Evolutionary conservation across 345 rosid species (phyloP), one percentile per base, ranked within the genome.

Genomic region (Isatis tinctoria): DNA sequence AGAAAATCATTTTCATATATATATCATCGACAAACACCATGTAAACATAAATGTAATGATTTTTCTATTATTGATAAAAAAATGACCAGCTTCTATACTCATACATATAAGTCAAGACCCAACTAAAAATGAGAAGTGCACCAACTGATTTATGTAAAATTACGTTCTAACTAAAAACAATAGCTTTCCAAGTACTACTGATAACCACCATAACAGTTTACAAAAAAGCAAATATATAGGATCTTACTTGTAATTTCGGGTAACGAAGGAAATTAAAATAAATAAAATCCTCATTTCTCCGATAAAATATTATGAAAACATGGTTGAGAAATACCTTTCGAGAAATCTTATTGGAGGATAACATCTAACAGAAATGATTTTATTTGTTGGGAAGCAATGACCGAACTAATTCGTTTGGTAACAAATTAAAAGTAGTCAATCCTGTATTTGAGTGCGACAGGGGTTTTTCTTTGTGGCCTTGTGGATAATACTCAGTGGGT

Each of bases 341-440:
- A 35, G 52, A 54, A 69, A 63, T 69, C 66, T 54, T 36, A 76
- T 45, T 69, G 70, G 71, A 44, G 52, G 75, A 74, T 36, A 63
- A 18, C 44, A 45, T 56, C 71, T 43, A 70, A 76, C 80, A 70
- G 51, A 76, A 54, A 45, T 70, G 66, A 70, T 63, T 45, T 45
- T 26, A 62, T 70, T 70, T 63, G 75, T 64, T 62, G 44, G 66
- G 75, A 76, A 64, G 66, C 75, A 70, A 56, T 76, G 63, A 76
- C 75, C 56, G 44, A 70, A 70, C 75, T 58, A 67, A 67, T 67
- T 45, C 18, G 33, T 67, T 47, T 67, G 78, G 73, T 48, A 60
- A 27, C 35, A 35, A 47, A 58, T 58, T 24, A 24, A 56, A 64
- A 56, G 67, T 35, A 36, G 53, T 74, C 67, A 67, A 74, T 33